Conservation (phyloP, 768 basidiomycete genomes). For the Naganishia friedmannii region DNA sequence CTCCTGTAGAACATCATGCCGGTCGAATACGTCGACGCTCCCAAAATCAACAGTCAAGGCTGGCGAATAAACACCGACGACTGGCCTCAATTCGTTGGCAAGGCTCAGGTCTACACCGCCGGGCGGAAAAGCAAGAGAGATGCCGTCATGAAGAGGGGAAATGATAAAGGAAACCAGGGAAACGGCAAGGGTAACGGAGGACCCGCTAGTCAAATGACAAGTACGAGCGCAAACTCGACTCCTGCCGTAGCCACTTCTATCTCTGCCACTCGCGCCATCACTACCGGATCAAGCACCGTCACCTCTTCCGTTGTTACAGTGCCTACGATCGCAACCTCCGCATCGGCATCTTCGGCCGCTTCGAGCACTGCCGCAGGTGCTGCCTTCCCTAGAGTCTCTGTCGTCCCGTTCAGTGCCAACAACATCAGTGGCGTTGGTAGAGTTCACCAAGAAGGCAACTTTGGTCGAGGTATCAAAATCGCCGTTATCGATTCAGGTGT, state of each 20-base stretch:
- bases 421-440: conserved; percentile 63
- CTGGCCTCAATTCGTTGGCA: conserved; percentile 15
- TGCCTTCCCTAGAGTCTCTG: neutral
- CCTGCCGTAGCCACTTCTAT: neutral
- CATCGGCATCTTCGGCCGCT: conserved; percentile 5
- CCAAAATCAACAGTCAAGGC: conserved; percentile 22
- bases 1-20: conserved; percentile 7
- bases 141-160: neutral
- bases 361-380: conserved; percentile 14
- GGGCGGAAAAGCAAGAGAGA: conserved; percentile 9
- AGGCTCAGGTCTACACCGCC: conserved; percentile 12
- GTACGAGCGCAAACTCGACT: neutral
- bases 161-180: conserved; percentile 17
- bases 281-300: conserved; percentile 19
- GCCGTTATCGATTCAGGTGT: conserved; percentile 58
- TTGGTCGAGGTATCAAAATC: conserved; percentile 66
- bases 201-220: conserved; percentile 7
- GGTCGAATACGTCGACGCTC: conserved; percentile 17
- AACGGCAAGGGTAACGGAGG: conserved; percentile 20
- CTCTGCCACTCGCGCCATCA: conserved; percentile 37
- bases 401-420: conserved; percentile 42
- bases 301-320: conserved; percentile 16
- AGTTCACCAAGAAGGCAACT: conserved; percentile 63
- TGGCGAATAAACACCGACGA: conserved; percentile 24
- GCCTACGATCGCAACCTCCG: conserved; percentile 29